These are phyloP conservation scores for Pestalotiopsis sp. DNA, from an alignment of 2,329 filamentous ascomycete species.

Conservation along the genomic window DNA sequence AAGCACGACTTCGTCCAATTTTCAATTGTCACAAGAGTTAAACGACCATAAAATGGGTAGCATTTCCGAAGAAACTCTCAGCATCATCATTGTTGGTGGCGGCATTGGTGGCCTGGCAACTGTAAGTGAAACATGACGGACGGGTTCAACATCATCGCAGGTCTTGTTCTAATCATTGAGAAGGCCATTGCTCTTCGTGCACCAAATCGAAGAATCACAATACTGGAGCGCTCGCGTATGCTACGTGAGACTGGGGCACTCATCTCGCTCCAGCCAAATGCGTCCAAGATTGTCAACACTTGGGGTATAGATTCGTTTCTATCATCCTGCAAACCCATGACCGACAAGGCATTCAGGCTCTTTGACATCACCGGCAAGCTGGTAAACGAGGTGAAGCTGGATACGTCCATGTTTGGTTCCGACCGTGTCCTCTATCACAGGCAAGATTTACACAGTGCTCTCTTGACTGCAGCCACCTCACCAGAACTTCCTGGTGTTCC, in stretches of 20 bases:
- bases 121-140: conserved; percentile 15
- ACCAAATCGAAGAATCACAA: conserved; percentile 23
- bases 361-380: conserved; percentile 21
- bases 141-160: neutral
- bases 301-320: conserved; percentile 34
- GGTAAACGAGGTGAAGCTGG: conserved; percentile 34
- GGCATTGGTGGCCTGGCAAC: conserved; percentile 32
- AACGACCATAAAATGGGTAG: neutral
- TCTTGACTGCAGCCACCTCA: conserved; percentile 24
- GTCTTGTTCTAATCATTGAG: neutral
- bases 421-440: conserved; percentile 43
- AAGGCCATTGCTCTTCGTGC: conserved; percentile 39
- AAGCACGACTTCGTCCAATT: neutral
- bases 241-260: conserved; percentile 41
- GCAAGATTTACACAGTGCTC: conserved; percentile 39
- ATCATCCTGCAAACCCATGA: conserved; percentile 30
- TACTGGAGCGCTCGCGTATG: conserved; percentile 27
- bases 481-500: conserved; percentile 23
- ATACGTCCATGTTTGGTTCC: conserved; percentile 35
- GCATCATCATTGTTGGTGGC: conserved; percentile 23
- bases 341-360: conserved; percentile 39
- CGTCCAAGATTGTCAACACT: conserved; percentile 34
- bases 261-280: conserved; percentile 45
- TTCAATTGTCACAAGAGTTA: neutral
- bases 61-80: neutral